Percentiles rank a stretch among this genome's conserved stretches.
These are phyloP conservation scores for Noccaea caerulescens DNA, from an alignment of 345 rosid species.

Conservation along the genomic window DNA sequence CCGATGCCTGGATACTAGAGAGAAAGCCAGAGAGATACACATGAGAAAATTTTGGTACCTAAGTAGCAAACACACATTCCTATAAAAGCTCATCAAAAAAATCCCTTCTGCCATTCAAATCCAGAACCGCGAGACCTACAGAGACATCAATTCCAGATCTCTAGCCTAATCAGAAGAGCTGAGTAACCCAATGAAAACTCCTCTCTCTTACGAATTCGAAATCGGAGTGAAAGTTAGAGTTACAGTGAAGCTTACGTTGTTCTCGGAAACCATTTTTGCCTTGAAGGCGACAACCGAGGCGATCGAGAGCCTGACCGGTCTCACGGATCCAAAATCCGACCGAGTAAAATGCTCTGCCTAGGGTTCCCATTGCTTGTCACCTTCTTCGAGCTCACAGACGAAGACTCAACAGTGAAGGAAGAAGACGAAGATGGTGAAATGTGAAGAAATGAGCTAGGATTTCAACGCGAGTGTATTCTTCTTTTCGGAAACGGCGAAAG, in stretches of 20 bases:
- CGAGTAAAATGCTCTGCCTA: constrained; percentile 82
- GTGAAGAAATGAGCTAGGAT: background rate
- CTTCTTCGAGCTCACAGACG: constrained; percentile 9
- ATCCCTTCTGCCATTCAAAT: background rate
- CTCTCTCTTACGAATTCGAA: constrained; percentile 10
- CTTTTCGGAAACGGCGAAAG: constrained; percentile 17
- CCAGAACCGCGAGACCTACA: constrained; percentile 4
- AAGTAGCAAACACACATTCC: constrained; percentile 26
- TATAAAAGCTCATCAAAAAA: constrained; percentile 2
- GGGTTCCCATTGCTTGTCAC: constrained; percentile 68
- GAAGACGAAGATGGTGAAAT: constrained; percentile 14
- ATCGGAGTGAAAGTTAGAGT: constrained; percentile 16
- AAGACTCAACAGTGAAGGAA: constrained; percentile 19
- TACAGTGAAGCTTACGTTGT: constrained; percentile 57
- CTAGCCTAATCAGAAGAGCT: constrained; percentile 27
- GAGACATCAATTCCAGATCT: constrained; percentile 29
- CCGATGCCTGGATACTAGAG: constrained; percentile 87
- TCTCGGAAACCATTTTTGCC: constrained; percentile 80
- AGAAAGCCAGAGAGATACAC: constrained; percentile 25
- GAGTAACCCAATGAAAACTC: constrained; percentile 1
- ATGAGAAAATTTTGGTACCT: background rate
- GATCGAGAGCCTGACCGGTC: constrained; percentile 93
- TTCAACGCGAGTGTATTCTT: background rate
- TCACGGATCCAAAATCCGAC: constrained; percentile 98
- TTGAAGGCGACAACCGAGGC: constrained; percentile 92